A percentile compares a stretch with the other conserved stretches of the same genome.
Conservation (phyloP, 768 basidiomycete genomes). For the Neoboletus magnificus region DNA sequence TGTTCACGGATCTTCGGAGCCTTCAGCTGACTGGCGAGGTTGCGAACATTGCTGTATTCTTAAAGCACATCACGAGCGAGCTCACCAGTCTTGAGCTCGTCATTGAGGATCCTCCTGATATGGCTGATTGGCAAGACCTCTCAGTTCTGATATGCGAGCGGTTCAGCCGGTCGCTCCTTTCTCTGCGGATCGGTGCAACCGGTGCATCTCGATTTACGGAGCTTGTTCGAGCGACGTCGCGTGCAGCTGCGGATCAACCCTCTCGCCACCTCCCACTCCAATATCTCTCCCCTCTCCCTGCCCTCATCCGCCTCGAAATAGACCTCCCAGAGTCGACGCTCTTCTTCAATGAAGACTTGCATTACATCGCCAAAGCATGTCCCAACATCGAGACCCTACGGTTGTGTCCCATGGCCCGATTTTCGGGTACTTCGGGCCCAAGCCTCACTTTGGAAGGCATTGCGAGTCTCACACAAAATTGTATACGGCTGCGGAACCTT, state of each 20-base stretch:
- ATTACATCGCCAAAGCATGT: constrained; percentile 54
- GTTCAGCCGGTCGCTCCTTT: constrained; percentile 57
- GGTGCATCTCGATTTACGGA: constrained; percentile 78
- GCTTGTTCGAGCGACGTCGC: constrained; percentile 70
- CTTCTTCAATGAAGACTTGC: constrained; percentile 60
- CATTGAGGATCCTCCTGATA: constrained; percentile 77
- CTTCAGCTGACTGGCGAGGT: constrained; percentile 70
- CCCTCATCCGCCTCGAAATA: constrained; percentile 62
- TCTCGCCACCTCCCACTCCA: constrained; percentile 61
- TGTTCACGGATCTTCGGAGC: constrained; percentile 55
- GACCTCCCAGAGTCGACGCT: constrained; percentile 76
- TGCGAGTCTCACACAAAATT: constrained; percentile 53
- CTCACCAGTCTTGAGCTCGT: constrained; percentile 67
- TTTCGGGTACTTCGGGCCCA: constrained; percentile 48
- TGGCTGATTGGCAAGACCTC: constrained; percentile 72
- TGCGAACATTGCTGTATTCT: constrained; percentile 66
- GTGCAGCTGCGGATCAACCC: constrained; percentile 53
- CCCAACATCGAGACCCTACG: constrained; percentile 68
- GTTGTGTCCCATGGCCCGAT: constrained; percentile 66
- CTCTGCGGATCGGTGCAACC: constrained; percentile 59
- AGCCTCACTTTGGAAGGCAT: constrained; percentile 66
- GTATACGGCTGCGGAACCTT: constrained; percentile 61
- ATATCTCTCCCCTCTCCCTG: constrained; percentile 50
- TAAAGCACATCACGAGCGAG: constrained; percentile 64
- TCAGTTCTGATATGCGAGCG: constrained; percentile 59